A percentile compares a stretch with the other conserved stretches of the same genome.
These are phyloP conservation scores for Xylaria castorea DNA, from an alignment of 495 filamentous ascomycete species.

Conservation along the genomic window DNA sequence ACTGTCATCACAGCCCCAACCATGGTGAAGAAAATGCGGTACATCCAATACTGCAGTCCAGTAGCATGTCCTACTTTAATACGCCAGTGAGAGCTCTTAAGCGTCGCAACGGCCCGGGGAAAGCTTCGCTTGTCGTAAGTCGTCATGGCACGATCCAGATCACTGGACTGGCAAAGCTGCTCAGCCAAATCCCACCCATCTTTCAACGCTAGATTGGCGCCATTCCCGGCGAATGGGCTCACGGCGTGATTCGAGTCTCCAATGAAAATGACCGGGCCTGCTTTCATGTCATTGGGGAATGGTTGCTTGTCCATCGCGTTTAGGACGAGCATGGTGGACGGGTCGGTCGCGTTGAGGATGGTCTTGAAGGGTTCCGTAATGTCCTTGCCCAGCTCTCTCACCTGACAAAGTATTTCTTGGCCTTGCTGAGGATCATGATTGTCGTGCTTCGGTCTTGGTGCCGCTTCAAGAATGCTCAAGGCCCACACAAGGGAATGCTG, in stretches of 20 bases:
- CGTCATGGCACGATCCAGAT: conserved; percentile 32
- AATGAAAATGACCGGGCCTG: conserved; percentile 44
- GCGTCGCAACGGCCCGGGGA: conserved; percentile 34
- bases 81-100: conserved; percentile 36
- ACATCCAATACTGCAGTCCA: conserved; percentile 25
- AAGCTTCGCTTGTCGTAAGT: conserved; percentile 42
- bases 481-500: conserved; percentile 42
- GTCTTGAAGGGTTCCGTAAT: conserved; percentile 43
- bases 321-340: conserved; percentile 35
- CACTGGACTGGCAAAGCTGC: conserved; percentile 32
- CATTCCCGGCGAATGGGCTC: conserved; percentile 52
- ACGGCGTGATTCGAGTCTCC: conserved; percentile 55
- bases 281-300: conserved; percentile 38
- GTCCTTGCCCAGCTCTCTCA: conserved; percentile 33
- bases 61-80: conserved; percentile 31
- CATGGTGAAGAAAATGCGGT: conserved; percentile 24
- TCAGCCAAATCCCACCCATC: conserved; percentile 51
- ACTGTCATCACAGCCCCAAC: conserved; percentile 1
- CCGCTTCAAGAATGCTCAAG: conserved; percentile 36
- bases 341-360: conserved; percentile 42
- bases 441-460: conserved; percentile 19
- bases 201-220: conserved; percentile 50
- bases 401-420: conserved; percentile 34
- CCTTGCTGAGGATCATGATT: conserved; percentile 17
- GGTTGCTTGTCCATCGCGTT: conserved; percentile 48